These are phyloP conservation scores for Sclerotinia trifoliorum DNA, from an alignment of 2,329 filamentous ascomycete genomes.

Conservation along the genomic window DNA sequence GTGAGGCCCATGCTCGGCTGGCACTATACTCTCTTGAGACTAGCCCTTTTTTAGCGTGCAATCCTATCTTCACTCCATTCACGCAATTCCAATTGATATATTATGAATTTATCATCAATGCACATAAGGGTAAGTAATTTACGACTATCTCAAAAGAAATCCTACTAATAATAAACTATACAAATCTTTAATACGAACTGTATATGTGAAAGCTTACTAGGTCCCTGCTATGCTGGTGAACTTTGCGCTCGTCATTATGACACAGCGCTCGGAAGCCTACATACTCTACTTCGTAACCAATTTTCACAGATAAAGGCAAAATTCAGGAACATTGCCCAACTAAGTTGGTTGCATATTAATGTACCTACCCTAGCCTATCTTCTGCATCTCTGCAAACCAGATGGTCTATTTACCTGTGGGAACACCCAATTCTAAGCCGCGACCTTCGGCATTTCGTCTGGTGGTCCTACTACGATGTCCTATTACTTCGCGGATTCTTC, in stretches of 20 bases:
- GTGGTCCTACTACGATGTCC: not conserved
- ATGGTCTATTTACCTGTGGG: not conserved
- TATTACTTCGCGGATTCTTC: not conserved
- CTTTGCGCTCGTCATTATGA: not conserved
- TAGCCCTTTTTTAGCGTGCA: not conserved
- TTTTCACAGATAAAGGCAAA: not conserved
- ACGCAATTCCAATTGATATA: not conserved
- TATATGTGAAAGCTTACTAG: not conserved
- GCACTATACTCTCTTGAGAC: not conserved
- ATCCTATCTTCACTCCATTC: not conserved
- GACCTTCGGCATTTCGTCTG: not conserved
- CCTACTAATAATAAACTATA: too few species aligned
- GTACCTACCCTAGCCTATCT: too few species aligned
- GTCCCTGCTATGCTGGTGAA: not conserved
- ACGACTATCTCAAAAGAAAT: too few species aligned
- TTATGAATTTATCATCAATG: not conserved
- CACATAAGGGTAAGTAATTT: not conserved
- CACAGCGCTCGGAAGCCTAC: not conserved
- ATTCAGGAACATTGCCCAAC: not conserved
- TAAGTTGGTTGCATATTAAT: not conserved
- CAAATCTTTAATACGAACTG: too few species aligned
- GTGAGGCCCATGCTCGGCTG: not conserved
- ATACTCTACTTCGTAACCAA: not conserved
- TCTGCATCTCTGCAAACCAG: not conserved
- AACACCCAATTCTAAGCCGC: not conserved